phyloP scores from a whole-genome alignment of 306 rosid genomes.

The Morella rubra region DNA sequence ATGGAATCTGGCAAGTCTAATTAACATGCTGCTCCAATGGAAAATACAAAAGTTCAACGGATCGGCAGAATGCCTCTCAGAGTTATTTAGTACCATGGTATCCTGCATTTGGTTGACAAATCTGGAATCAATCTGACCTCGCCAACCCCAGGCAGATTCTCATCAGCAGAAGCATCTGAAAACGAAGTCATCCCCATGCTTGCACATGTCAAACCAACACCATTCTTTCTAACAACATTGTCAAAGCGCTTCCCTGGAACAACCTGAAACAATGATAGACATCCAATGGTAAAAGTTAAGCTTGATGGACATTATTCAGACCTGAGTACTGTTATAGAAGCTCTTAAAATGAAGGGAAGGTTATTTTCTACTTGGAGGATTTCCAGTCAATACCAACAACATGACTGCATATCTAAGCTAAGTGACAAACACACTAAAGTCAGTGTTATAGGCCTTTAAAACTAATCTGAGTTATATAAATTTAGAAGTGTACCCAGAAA shows the following conservation, averaged over 20 bases:
- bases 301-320: not conserved
- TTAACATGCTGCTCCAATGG: not conserved
- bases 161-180: constrained; percentile 66
- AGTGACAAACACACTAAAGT: too few relatives aligned
- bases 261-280: constrained; percentile 54
- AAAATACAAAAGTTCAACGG: constrained; percentile 11
- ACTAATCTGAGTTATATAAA: not conserved
- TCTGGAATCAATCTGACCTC: constrained; percentile 88
- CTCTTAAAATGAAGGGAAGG: not conserved
- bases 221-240: constrained; percentile 47
- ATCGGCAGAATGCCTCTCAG: constrained; percentile 14
- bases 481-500: not conserved
- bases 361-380: not conserved
- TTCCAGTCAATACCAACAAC: not conserved
- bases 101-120: constrained; percentile 61
- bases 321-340: not conserved
- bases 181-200: constrained; percentile 69
- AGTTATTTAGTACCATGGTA: constrained; percentile 69
- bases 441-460: not conserved
- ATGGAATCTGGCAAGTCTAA: not conserved
- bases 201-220: constrained; percentile 69
- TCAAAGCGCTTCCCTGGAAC: constrained; percentile 72
- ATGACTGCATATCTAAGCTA: not conserved
- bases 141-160: constrained; percentile 65
- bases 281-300: constrained; percentile 5